Conservation (phyloP, 768 basidiomycete genomes). For the Tricholoma furcatifolium region DNA sequence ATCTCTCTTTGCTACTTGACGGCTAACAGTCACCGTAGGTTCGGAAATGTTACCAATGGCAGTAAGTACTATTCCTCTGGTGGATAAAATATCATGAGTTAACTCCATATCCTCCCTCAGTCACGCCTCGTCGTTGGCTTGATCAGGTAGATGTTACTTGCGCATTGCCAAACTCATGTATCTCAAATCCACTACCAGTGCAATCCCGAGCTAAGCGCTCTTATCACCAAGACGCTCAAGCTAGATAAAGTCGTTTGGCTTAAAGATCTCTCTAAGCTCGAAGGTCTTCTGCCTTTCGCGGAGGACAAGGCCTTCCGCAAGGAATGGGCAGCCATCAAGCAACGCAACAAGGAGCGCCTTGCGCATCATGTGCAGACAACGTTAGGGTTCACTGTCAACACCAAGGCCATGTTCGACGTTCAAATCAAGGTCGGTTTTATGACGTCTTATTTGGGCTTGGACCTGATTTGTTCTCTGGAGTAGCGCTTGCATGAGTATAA, state of each 20-base stretch:
- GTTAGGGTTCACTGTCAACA: slow-evolving; percentile 70
- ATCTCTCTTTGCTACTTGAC: background rate
- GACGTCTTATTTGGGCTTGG: background rate
- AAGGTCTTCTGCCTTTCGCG: slow-evolving; percentile 68
- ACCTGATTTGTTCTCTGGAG: background rate
- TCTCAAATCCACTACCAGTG: slow-evolving; percentile 44
- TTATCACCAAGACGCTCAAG: slow-evolving; percentile 82
- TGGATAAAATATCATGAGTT: background rate
- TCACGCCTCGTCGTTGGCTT: slow-evolving; percentile 93
- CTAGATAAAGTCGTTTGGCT: slow-evolving; percentile 79
- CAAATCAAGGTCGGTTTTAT: slow-evolving; percentile 69
- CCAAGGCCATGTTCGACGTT: slow-evolving; percentile 85
- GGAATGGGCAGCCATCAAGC: slow-evolving; percentile 85
- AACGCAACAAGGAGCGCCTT: slow-evolving; percentile 86
- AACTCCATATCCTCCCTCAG: slow-evolving; percentile 34
- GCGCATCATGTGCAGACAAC: slow-evolving; percentile 72
- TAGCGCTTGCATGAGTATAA: slow-evolving; percentile 93
- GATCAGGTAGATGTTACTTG: slow-evolving; percentile 51
- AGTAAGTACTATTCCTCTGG: slow-evolving; percentile 44
- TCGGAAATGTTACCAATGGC: slow-evolving; percentile 92
- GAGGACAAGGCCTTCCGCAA: slow-evolving; percentile 75
- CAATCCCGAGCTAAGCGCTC: slow-evolving; percentile 82
- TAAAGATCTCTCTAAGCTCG: slow-evolving; percentile 76
- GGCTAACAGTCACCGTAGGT: slow-evolving; percentile 35
- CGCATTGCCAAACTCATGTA: background rate